phyloP scores from a whole-genome alignment of 768 basidiomycete genomes.

The Amanita thiersii region DNA sequence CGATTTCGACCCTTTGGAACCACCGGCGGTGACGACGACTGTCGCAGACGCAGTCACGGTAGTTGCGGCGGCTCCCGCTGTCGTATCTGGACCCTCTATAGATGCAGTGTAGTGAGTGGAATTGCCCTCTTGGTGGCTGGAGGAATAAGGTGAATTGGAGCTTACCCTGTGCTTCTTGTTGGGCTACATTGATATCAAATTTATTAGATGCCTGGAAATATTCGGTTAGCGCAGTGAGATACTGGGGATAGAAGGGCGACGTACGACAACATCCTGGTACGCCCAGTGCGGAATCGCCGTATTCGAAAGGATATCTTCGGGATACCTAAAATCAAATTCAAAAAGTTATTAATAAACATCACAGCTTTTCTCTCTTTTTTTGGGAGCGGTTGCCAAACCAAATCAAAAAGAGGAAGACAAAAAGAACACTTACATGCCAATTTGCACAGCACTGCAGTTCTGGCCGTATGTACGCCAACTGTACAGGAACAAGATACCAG shows the following conservation, averaged over 20 bases:
- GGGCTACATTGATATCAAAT: not conserved
- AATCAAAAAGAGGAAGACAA: too few relatives aligned
- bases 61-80: not conserved
- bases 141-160: not conserved
- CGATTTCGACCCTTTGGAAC: not conserved
- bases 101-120: not conserved
- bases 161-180: not conserved
- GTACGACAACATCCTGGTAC: slow-evolving; percentile 1
- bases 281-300: slow-evolving; percentile 4
- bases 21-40: not conserved
- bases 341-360: not conserved
- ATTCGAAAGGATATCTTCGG: not conserved
- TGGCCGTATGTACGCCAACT: not conserved
- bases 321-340: slow-evolving; percentile 3
- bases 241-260: not conserved
- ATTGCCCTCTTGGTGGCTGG: too few relatives aligned
- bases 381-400: too few relatives aligned
- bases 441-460: not conserved
- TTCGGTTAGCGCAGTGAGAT: not conserved
- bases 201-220: not conserved
- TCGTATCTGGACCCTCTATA: not conserved
- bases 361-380: not conserved
- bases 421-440: slow-evolving; percentile 1
- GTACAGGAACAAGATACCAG: not conserved
- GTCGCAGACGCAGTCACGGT: not conserved